Percentiles rank a stretch among this genome's conserved stretches.
Evolutionary conservation across 164 flowering plant species (phyloP).

Genomic region (Vitis vinifera): DNA sequence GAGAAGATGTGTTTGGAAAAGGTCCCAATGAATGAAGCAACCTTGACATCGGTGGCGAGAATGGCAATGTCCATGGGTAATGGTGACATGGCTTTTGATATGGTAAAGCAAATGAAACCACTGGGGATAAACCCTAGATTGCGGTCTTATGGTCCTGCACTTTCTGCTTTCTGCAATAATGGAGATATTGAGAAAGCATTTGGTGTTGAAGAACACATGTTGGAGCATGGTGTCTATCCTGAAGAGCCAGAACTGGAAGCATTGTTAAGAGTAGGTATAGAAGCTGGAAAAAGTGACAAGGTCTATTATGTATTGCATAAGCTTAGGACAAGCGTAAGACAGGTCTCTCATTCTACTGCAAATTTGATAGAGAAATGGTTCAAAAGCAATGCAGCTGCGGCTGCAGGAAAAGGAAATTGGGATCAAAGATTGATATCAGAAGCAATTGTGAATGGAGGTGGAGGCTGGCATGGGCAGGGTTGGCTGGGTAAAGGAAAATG

Average conservation of each 20-base stretch:
- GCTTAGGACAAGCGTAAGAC: conserved; percentile 63
- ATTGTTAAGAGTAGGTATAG: conserved; percentile 57
- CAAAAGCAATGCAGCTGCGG: conserved; percentile 51
- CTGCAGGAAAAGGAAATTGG: conserved; percentile 71
- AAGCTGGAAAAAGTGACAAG: conserved; percentile 55
- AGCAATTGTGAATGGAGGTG: conserved; percentile 71
- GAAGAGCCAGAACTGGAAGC: conserved; percentile 85
- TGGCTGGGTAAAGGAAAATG: conserved; percentile 89
- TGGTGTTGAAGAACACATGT: conserved; percentile 72
- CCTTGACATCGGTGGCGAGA: conserved; percentile 81
- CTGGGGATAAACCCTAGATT: conserved; percentile 69
- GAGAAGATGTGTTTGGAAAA: conserved; percentile 57
- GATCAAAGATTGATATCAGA: conserved; percentile 36
- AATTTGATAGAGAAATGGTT: conserved; percentile 73
- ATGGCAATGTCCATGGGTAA: conserved; percentile 83
- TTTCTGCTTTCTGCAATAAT: conserved; percentile 57
- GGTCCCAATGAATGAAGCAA: conserved; percentile 80
- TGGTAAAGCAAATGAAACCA: conserved; percentile 70
- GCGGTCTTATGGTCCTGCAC: conserved; percentile 82
- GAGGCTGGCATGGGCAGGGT: conserved; percentile 96
- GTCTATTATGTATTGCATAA: conserved; percentile 83
- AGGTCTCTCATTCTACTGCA: conserved; percentile 66
- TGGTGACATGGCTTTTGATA: conserved; percentile 82
- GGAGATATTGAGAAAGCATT: conserved; percentile 73
- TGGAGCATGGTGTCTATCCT: conserved; percentile 65